Base-by-base conservation (phyloP, 352 stramenopile species). In the Pythium rishiriense region DNA sequence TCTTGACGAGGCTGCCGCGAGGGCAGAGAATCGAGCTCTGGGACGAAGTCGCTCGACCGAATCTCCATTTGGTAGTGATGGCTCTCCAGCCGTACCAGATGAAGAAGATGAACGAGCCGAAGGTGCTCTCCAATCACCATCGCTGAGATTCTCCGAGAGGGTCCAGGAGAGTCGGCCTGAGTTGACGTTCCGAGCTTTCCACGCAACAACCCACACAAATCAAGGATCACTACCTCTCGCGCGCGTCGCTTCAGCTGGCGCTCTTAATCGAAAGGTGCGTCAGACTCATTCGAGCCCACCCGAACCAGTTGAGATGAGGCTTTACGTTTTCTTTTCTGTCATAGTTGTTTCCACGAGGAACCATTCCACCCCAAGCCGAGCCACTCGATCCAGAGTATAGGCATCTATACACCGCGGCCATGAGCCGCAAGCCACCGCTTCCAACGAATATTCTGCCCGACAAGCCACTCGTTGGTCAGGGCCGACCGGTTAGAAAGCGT, bases 331-430 rank as follows among this genome's bases (percentile, higher is more conserved):
- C 11, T 55, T 56, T 48, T 21, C 33, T 39, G 33, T 39, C 21
- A 26, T 50, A 87, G 78, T n/a, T 74, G 7, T 73, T 78, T 24
- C 73, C 73, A 5, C 64, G 74, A 47, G 83, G 81, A 11, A 83
- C 76, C 14, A 69, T 89, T 31, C 78, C 74, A 10, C 54, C 68
- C 2, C 68, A 87, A 37, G 42, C 66, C 4, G 55, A 79, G 53
- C 78, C 79, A 55, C 35, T 62, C 0, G 83, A 92, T 33, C 79
- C 79, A 0, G 83, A 92, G 53, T 77, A 85, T n/a, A 68, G 73
- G 11, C 73, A 79, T 39, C 64, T 89, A 15, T 69, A 89, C 57
- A 59, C 45, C 26, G 70, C 66, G 3, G 33, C 56, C 4, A 35
- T 28, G n/a, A 60, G 26, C 25, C 56, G 66, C 43, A 64, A 65